Percentiles rank a stretch among this genome's conserved stretches.
phyloP scores from a whole-genome alignment of 2,329 filamentous ascomycete species.

The Nannizziopsis barbatae region DNA sequence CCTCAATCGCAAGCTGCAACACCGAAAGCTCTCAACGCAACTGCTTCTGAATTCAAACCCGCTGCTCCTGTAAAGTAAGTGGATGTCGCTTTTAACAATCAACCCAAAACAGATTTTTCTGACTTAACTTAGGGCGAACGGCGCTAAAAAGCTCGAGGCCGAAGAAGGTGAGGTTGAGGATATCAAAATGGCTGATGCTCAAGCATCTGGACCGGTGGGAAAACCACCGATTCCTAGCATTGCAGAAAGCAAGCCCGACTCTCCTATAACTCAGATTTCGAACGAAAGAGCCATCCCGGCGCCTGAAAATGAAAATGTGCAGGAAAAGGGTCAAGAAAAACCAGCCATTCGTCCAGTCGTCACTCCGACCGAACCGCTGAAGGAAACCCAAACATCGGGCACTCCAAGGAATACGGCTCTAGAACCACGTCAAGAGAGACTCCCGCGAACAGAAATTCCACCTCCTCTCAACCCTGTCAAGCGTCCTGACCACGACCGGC shows the following conservation, averaged over 20 bases:
- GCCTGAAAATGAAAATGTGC: background rate
- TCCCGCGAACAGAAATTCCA: slow-evolving; percentile 22
- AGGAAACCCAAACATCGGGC: background rate
- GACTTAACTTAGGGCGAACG: slow-evolving; percentile 23
- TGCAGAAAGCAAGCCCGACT: background rate
- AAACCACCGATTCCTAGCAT: background rate
- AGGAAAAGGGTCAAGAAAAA: background rate
- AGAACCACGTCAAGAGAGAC: background rate
- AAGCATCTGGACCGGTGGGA: slow-evolving; percentile 21
- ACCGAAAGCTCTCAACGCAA: slow-evolving; percentile 31
- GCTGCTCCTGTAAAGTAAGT: slow-evolving; percentile 27
- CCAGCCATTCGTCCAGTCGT: background rate
- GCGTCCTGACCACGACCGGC: slow-evolving; percentile 31
- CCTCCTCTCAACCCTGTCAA: slow-evolving; percentile 26
- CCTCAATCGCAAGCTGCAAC: slow-evolving; percentile 25
- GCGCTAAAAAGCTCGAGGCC: slow-evolving; percentile 17
- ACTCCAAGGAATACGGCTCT: background rate
- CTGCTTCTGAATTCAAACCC: slow-evolving; percentile 34
- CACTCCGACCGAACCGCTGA: background rate
- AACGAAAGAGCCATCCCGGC: background rate
- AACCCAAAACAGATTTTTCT: slow-evolving; percentile 14
- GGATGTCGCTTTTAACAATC: background rate
- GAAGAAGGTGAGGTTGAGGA: slow-evolving; percentile 34
- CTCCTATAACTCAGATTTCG: background rate
- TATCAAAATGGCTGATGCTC: slow-evolving; percentile 38